A percentile compares a stretch with the other conserved stretches of the same genome.
These are phyloP conservation scores for Saccharomycopsis sp. DNA, from an alignment of 805 yeast species.

Conservation along the genomic window DNA sequence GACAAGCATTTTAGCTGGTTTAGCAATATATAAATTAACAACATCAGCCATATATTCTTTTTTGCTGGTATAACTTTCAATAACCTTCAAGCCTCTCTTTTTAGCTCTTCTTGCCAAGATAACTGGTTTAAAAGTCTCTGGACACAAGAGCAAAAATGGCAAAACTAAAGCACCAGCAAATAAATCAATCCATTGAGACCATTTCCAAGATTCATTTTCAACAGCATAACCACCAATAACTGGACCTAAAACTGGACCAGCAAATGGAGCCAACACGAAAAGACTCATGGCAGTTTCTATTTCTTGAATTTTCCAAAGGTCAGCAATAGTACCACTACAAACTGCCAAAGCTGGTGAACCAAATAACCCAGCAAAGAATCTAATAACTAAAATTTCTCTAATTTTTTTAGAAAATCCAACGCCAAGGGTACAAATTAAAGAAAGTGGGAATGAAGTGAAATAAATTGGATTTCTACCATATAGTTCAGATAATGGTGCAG, in stretches of 20 bases:
- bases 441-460: conserved; percentile 49
- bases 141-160: conserved; percentile 41
- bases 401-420: conserved; percentile 60
- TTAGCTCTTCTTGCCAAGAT: conserved; percentile 54
- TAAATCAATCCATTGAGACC: conserved; percentile 67
- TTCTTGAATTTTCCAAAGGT: conserved; percentile 62
- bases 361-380: conserved; percentile 69
- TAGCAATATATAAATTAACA: conserved; percentile 43
- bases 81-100: conserved; percentile 48
- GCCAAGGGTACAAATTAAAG: conserved; percentile 70
- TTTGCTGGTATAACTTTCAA: conserved; percentile 22
- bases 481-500: conserved; percentile 67
- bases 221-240: conserved; percentile 47
- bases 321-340: conserved; percentile 79
- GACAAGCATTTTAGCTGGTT: conserved; percentile 62
- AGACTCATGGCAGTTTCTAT: conserved; percentile 68
- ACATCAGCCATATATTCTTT: conserved; percentile 25
- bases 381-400: conserved; percentile 52
- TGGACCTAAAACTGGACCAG: conserved; percentile 75
- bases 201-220: conserved; percentile 54
- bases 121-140: conserved; percentile 70
- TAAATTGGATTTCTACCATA: conserved; percentile 63
- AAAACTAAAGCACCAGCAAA: conserved; percentile 54
- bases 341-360: conserved; percentile 81
- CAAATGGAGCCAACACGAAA: conserved; percentile 73